A percentile compares a stretch with the other conserved stretches of the same genome.
Evolutionary conservation across 495 filamentous ascomycete genomes (phyloP).

Genomic region (Geoglossum glabrum): DNA sequence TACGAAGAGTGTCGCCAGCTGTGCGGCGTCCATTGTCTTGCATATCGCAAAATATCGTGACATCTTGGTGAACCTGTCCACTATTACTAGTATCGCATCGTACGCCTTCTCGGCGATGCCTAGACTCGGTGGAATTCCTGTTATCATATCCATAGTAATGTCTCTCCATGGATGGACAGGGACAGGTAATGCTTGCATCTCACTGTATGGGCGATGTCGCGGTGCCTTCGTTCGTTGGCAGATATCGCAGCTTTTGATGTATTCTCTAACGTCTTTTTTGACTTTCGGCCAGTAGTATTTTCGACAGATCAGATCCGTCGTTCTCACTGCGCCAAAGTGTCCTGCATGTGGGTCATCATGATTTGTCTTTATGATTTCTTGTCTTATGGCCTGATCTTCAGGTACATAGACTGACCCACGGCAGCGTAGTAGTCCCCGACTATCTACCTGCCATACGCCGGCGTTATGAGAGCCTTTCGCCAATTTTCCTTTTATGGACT

Average conservation of each 20-base stretch:
- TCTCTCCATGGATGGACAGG: slow-evolving; percentile 5
- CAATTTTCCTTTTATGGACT: background rate
- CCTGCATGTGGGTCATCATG: slow-evolving; percentile 1
- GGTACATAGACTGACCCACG: background rate
- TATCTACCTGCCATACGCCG: background rate
- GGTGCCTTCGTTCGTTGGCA: slow-evolving; percentile 8
- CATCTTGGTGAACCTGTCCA: slow-evolving; percentile 6
- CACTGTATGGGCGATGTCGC: slow-evolving; percentile 8
- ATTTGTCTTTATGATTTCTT: slow-evolving; percentile 3
- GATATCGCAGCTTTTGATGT: slow-evolving; percentile 8
- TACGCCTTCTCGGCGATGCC: background rate
- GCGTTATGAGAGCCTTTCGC: background rate
- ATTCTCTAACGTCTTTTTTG: slow-evolving; percentile 6
- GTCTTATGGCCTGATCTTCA: background rate
- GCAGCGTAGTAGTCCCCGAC: background rate
- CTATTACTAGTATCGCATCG: slow-evolving; percentile 4
- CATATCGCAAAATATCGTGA: background rate
- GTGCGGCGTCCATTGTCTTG: background rate
- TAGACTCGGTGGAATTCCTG: background rate
- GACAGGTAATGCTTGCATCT: slow-evolving; percentile 6
- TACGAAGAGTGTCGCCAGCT: background rate
- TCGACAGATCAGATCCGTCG: background rate
- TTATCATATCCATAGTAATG: slow-evolving; percentile 10
- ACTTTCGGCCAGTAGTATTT: slow-evolving; percentile 4
- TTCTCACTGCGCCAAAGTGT: slow-evolving; percentile 1